Percentiles rank a stretch among this genome's conserved stretches.
Evolutionary conservation across 2,329 filamentous ascomycete species (phyloP).

Genomic region (Cytospora mali): DNA sequence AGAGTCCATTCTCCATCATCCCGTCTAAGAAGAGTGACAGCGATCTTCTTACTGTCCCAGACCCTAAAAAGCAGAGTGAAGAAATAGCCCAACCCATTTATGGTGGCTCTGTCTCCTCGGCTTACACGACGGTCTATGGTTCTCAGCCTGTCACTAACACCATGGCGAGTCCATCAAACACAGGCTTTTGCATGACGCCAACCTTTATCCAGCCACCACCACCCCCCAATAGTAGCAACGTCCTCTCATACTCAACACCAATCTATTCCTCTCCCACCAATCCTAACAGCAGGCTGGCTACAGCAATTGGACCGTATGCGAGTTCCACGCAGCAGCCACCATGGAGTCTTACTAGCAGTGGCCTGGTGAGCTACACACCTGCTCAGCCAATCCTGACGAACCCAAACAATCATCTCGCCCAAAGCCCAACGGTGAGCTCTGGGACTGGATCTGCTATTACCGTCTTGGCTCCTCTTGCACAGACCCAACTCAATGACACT

Average conservation of each 20-base stretch:
- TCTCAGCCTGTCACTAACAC: not conserved
- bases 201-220: not conserved
- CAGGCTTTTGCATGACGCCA: not conserved
- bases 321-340: not conserved
- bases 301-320: not conserved
- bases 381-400: not conserved
- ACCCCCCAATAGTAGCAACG: not conserved
- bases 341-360: not conserved
- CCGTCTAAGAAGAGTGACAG: no score
- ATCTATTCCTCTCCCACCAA: not conserved
- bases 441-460: not conserved
- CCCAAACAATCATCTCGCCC: not conserved
- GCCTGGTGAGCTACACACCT: not conserved
- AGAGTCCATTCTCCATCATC: no score
- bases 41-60: not conserved
- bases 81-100: not conserved
- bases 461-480: not conserved
- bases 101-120: not conserved
- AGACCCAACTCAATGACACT: not conserved
- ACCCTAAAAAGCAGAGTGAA: not conserved
- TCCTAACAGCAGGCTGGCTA: not conserved
- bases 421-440: not conserved
- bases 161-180: not conserved
- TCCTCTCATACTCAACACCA: not conserved
- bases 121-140: not conserved